These are phyloP conservation scores for Kazachstania psychrophila DNA, from an alignment of 805 yeast species.

Conservation along the genomic window DNA sequence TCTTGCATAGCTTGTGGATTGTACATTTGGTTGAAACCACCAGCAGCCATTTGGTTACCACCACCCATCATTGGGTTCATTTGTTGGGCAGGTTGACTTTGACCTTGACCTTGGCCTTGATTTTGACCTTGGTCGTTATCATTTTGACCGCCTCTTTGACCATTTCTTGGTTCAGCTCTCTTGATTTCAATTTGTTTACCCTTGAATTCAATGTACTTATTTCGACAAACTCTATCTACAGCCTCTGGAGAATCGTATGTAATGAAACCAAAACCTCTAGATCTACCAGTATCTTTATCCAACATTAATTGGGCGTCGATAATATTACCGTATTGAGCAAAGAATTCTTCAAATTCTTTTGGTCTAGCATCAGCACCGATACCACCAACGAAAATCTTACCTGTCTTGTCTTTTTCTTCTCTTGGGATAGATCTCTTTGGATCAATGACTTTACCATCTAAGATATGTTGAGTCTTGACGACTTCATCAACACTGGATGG, in stretches of 20 bases:
- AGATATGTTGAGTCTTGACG: conserved; percentile 71
- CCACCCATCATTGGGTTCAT: conserved; percentile 23
- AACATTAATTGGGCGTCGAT: conserved; percentile 96
- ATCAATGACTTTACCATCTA: conserved; percentile 94
- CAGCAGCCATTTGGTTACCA: conserved; percentile 12
- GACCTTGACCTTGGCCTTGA: conserved; percentile 19
- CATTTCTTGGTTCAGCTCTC: conserved; percentile 76
- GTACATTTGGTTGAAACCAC: conserved; percentile 27
- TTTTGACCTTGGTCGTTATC: conserved; percentile 26
- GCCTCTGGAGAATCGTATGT: conserved; percentile 93
- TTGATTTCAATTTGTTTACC: conserved; percentile 82
- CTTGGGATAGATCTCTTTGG: conserved; percentile 96
- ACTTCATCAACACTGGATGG: conserved; percentile 79
- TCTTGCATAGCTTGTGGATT: conserved; percentile 53
- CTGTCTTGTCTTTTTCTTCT: conserved; percentile 94
- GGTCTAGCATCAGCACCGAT: conserved; percentile 91
- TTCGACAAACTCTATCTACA: conserved; percentile 78
- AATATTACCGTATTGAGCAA: conserved; percentile 79
- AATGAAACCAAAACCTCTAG: conserved; percentile 95
- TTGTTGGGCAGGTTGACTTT: conserved; percentile 22
- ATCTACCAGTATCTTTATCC: conserved; percentile 93
- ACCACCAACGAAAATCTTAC: conserved; percentile 96
- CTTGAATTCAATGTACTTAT: conserved; percentile 72
- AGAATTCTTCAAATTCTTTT: conserved; percentile 77
- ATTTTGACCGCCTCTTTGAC: conserved; percentile 34